phyloP scores from a whole-genome alignment of 2,329 filamentous ascomycete species.

The Curvularia eragrostidis region DNA sequence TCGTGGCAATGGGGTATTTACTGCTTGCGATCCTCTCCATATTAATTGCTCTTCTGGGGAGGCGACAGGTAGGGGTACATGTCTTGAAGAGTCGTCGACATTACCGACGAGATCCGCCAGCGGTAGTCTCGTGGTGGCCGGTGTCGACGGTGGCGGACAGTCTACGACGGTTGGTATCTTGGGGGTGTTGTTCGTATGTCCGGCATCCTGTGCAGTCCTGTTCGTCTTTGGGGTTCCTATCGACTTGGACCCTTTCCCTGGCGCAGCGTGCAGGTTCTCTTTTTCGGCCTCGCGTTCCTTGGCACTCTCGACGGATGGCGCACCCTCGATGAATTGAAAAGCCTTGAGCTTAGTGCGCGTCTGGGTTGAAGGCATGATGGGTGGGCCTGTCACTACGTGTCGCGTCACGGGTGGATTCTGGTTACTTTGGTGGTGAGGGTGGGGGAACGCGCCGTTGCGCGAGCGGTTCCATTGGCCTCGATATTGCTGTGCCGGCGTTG shows the following conservation, averaged over 20 bases:
- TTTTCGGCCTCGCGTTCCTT: slow-evolving; percentile 51
- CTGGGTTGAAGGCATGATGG: slow-evolving; percentile 59
- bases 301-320: slow-evolving; percentile 28
- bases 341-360: slow-evolving; percentile 63
- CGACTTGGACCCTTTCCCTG: slow-evolving; percentile 14
- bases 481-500: slow-evolving; percentile 26
- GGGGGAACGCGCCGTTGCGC: slow-evolving; percentile 38
- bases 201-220: slow-evolving; percentile 21
- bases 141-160: slow-evolving; percentile 61
- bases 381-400: slow-evolving; percentile 45
- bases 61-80: slow-evolving; percentile 54
- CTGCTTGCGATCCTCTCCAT: slow-evolving; percentile 61
- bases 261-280: slow-evolving; percentile 47
- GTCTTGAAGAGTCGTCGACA: slow-evolving; percentile 62
- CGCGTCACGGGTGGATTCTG: slow-evolving; percentile 38
- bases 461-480: slow-evolving; percentile 48
- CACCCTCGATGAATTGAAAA: slow-evolving; percentile 59
- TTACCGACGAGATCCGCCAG: slow-evolving; percentile 68
- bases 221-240: slow-evolving; percentile 33
- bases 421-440: slow-evolving; percentile 35
- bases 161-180: slow-evolving; percentile 34
- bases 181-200: slow-evolving; percentile 35
- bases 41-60: slow-evolving; percentile 68
- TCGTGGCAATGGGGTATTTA: slow-evolving; percentile 51
- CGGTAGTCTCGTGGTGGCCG: slow-evolving; percentile 63